These are phyloP conservation scores for Apiospora koreana DNA, from an alignment of 2,329 filamentous ascomycete genomes.

Conservation along the genomic window DNA sequence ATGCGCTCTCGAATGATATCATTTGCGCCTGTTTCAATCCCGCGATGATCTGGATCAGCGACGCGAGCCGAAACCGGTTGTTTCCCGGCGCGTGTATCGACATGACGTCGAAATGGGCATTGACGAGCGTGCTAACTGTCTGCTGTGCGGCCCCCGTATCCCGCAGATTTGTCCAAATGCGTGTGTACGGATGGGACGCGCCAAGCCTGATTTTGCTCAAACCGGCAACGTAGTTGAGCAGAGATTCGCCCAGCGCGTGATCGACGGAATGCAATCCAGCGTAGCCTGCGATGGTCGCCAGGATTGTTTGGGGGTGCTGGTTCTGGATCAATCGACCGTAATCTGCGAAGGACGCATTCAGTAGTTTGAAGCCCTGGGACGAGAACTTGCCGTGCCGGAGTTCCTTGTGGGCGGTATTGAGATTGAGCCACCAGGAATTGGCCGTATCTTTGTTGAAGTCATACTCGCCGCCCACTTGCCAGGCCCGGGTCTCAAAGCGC, in stretches of 20 bases:
- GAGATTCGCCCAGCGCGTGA: conserved; percentile 12
- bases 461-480: conserved; percentile 11
- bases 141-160: conserved; percentile 7
- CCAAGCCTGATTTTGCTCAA: conserved; percentile 15
- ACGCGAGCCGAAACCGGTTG: conserved; percentile 1
- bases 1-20: background rate
- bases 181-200: conserved; percentile 11
- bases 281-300: conserved; percentile 4
- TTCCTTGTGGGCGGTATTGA: background rate
- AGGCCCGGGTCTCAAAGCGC: conserved; percentile 5
- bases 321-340: background rate
- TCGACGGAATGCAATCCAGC: conserved; percentile 10
- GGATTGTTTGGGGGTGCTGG: conserved; percentile 13
- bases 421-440: background rate
- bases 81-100: background rate
- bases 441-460: background rate
- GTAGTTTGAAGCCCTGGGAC: background rate
- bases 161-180: conserved; percentile 13
- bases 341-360: conserved; percentile 6
- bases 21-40: background rate
- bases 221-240: conserved; percentile 14
- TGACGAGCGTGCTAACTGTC: background rate
- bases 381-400: background rate
- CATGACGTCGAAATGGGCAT: conserved; percentile 5
- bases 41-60: background rate